Conservation (phyloP, 805 yeast genomes). For the Scheffersomyces lignosus region DNA sequence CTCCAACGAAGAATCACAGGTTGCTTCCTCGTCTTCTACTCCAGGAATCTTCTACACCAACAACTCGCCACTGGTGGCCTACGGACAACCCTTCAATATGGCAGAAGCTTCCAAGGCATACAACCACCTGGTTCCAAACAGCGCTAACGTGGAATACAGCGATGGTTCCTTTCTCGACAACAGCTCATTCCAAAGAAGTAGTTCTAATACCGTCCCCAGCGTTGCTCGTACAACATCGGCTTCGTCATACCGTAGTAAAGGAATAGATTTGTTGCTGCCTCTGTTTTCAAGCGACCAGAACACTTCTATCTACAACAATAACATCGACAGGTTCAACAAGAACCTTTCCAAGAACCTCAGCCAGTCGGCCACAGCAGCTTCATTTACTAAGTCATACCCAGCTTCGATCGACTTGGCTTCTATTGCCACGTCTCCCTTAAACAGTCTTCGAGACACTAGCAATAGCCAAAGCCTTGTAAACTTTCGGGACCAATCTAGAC, state of each 20-base stretch:
- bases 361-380: slow-evolving; percentile 8
- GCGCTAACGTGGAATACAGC: slow-evolving; percentile 1
- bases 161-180: not conserved
- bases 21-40: slow-evolving; percentile 10
- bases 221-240: too few species aligned
- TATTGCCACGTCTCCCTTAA: slow-evolving; percentile 37
- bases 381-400: slow-evolving; percentile 42
- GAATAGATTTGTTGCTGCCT: slow-evolving; percentile 27
- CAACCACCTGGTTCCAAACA: slow-evolving; percentile 11
- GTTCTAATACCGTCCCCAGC: slow-evolving; percentile 4
- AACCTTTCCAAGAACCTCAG: slow-evolving; percentile 10
- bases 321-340: slow-evolving; percentile 3
- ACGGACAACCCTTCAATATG: slow-evolving; percentile 3
- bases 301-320: slow-evolving; percentile 5
- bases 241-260: not conserved
- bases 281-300: slow-evolving; percentile 16
- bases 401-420: slow-evolving; percentile 56
- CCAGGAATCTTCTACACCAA: slow-evolving; percentile 11
- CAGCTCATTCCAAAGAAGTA: not conserved
- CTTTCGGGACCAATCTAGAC: not conserved
- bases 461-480: too few species aligned
- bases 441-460: not conserved
- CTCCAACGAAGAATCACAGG: slow-evolving; percentile 1
- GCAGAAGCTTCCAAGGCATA: slow-evolving; percentile 8
- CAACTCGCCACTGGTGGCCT: slow-evolving; percentile 6